Base-by-base conservation (phyloP, 2,329 filamentous ascomycete species). In the Cadophora sp. region DNA sequence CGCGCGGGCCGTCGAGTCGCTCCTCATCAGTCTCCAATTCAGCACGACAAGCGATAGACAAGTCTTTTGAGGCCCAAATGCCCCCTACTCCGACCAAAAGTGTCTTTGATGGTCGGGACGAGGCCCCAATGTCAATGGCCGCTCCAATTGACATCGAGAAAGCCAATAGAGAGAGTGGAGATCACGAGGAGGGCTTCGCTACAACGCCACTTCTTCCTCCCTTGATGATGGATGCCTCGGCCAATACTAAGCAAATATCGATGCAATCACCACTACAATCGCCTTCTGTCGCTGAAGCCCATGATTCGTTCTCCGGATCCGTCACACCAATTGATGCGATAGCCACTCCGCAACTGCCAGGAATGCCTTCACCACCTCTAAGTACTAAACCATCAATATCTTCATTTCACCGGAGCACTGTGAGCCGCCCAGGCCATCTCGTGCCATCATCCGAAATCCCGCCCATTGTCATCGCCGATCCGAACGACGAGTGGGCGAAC, bases 171-270 rank as follows among this genome's bases (percentile, higher is more conserved):
- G 67, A 82, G 69, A 74, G 82, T 79, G 73, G 82, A 73, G 76
- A 88, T 73, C 79, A 86, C 80, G 79, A 88, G 81, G 81, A 89
- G 81, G 78, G 89, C 81, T 81, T 92, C 73, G 91, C 92, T 0
- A 91, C 91, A 4, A 97, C 94, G 2, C 95, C 94, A 48, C 85
- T 97, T 8, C 84, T 97, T 1, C 94, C 94, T 8, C 94, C 94
- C 0, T 84, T 96, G 43, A 87, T 97, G 82, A 89, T 85, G 40
- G 80, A 83, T 55, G 80, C 77, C 8, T 79, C 79, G n/a, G 79
- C 79, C 14, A 79, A 81, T 48, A 75, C 76, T n/a, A 76, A 82
- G 46, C 82, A 87, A 51, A 85, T 88, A 0, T 85, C 86, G 1
- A 83, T 91, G 37, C 86, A 92, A 68, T 97, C 93, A 8, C 93